phyloP scores from a whole-genome alignment of 2,329 filamentous ascomycete species.

The Aphanocladium album region DNA sequence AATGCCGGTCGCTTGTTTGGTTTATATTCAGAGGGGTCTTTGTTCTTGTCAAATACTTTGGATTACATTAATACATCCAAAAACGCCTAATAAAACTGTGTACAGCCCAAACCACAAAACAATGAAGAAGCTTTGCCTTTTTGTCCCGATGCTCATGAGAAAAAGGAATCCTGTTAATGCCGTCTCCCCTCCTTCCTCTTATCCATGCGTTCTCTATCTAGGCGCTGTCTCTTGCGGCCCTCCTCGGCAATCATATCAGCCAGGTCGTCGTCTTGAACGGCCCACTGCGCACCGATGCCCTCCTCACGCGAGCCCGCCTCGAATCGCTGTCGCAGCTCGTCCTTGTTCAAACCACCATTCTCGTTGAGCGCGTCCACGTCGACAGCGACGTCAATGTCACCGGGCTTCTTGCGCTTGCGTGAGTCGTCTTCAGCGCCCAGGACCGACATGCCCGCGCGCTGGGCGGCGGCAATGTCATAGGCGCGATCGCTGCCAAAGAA shows the following conservation, averaged over 20 bases:
- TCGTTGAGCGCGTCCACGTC: conserved; percentile 75
- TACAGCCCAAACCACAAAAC: conserved; percentile 1
- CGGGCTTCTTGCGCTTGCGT: conserved; percentile 89
- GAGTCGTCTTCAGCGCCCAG: conserved; percentile 74
- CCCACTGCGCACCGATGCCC: conserved; percentile 63
- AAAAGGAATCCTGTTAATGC: not conserved
- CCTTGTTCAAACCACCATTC: conserved; percentile 75
- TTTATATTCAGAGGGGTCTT: not conserved
- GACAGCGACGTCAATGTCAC: conserved; percentile 88
- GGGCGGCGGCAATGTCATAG: conserved; percentile 69
- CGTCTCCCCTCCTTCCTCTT: conserved; percentile 49
- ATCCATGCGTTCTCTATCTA: conserved; percentile 72
- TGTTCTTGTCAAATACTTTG: not conserved
- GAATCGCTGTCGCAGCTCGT: conserved; percentile 74
- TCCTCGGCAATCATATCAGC: conserved; percentile 96
- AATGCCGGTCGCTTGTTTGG: not conserved
- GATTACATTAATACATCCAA: conserved; percentile 5
- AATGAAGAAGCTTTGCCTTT: not conserved
- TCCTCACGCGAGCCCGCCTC: conserved; percentile 66
- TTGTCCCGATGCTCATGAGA: not conserved
- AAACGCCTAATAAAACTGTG: conserved; percentile 1
- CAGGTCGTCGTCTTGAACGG: conserved; percentile 72
- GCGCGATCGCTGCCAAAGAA: conserved; percentile 95
- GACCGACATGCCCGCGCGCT: conserved; percentile 57
- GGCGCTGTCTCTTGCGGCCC: conserved; percentile 82